Conservation (phyloP, 1,139 yeast genomes). For the Candida sp. region DNA sequence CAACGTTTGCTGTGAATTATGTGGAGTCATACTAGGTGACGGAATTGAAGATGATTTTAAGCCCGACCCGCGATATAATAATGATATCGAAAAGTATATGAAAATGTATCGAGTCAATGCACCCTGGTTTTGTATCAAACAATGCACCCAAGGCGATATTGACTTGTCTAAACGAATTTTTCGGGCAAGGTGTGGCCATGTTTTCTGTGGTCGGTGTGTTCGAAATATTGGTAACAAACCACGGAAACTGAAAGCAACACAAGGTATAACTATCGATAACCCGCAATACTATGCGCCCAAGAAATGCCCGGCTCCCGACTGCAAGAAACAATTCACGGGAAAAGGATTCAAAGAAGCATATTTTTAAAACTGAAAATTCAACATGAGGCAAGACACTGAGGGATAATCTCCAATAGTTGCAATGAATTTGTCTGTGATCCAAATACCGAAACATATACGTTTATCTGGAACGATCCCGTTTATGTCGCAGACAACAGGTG, state of each 20-base stretch:
- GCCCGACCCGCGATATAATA: constrained; percentile 26
- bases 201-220: constrained; percentile 84
- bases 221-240: constrained; percentile 50
- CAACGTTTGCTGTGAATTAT: constrained; percentile 57
- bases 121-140: constrained; percentile 59
- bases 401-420: too few species aligned
- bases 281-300: constrained; percentile 48
- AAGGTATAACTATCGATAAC: constrained; percentile 32
- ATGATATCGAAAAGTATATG: constrained; percentile 22
- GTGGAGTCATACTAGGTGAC: constrained; percentile 67
- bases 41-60: constrained; percentile 60
- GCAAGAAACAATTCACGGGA: constrained; percentile 33
- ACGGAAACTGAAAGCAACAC: constrained; percentile 12
- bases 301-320: constrained; percentile 41
- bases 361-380: constrained; percentile 11
- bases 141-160: constrained; percentile 52
- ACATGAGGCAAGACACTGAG: too few species aligned
- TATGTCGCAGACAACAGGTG: too few species aligned
- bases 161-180: constrained; percentile 69
- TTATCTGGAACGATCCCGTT: too few species aligned
- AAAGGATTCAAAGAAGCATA: constrained; percentile 38
- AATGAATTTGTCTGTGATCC: too few species aligned
- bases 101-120: constrained; percentile 41
- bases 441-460: too few species aligned
- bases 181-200: constrained; percentile 77